A percentile compares a stretch with the other conserved stretches of the same genome.
Conservation (phyloP, 345 rosid species). For the Psidium friedrichsthalianum region DNA sequence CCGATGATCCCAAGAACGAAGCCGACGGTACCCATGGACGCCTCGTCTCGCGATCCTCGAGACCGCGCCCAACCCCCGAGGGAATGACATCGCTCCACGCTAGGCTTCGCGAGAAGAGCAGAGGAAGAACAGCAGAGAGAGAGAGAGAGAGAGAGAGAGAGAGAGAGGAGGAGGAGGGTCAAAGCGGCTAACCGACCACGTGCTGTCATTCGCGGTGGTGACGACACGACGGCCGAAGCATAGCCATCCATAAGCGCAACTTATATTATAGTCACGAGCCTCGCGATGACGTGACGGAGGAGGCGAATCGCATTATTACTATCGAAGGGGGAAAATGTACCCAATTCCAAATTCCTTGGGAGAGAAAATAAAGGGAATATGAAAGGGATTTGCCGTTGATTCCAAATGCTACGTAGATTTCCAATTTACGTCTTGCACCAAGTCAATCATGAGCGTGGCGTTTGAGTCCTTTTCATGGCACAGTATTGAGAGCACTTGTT, state of each 20-base stretch:
- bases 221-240: neutral
- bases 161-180: neutral
- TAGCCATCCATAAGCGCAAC: neutral
- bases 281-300: neutral
- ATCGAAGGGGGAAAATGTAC: neutral
- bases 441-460: neutral
- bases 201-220: neutral
- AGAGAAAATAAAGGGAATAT: neutral
- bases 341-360: neutral
- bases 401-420: no score
- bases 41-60: neutral
- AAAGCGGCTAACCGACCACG: neutral
- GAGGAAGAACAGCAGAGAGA: neutral
- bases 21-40: neutral
- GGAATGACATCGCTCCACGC: neutral
- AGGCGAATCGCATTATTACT: neutral
- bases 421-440: no score
- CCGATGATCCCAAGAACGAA: neutral
- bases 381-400: no score
- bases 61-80: neutral
- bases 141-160: neutral
- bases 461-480: neutral
- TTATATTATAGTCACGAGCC: neutral
- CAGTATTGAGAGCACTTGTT: neutral
- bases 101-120: neutral